phyloP scores from a whole-genome alignment of 169 alveolate genomes.

The Blepharisma undulans region DNA sequence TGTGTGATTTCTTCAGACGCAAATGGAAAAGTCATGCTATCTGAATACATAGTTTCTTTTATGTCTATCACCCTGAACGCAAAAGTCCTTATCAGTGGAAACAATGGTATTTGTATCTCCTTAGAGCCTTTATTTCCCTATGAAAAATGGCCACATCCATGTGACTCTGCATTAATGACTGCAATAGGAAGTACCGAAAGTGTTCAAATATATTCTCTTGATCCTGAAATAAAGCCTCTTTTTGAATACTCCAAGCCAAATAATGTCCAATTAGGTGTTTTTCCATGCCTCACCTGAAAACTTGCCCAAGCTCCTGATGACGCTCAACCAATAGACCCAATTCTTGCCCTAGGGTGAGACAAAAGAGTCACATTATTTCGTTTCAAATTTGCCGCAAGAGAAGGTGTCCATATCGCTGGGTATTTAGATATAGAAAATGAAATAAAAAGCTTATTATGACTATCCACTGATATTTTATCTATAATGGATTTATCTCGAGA shows the following conservation, averaged over 20 bases:
- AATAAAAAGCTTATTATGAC: constrained; percentile 15
- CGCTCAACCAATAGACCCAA: neutral
- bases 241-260: neutral
- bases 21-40: neutral
- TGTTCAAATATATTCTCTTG: neutral
- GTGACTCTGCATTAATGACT: neutral
- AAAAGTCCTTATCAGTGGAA: neutral
- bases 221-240: neutral
- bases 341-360: constrained; percentile 41
- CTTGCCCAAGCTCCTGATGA: neutral
- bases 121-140: neutral
- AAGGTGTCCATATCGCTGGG: neutral
- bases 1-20: constrained; percentile 1
- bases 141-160: neutral
- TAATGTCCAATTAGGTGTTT: neutral
- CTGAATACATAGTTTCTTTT: neutral
- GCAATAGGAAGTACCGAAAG: neutral
- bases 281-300: constrained; percentile 21
- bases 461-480: neutral
- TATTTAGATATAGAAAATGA: constrained; percentile 5
- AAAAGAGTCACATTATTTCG: neutral
- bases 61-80: neutral
- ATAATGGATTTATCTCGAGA: neutral
- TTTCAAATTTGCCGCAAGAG: neutral
- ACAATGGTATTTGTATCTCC: neutral